These are phyloP conservation scores for Naumovozyma baii DNA, from an alignment of 805 yeast genomes.

Conservation along the genomic window DNA sequence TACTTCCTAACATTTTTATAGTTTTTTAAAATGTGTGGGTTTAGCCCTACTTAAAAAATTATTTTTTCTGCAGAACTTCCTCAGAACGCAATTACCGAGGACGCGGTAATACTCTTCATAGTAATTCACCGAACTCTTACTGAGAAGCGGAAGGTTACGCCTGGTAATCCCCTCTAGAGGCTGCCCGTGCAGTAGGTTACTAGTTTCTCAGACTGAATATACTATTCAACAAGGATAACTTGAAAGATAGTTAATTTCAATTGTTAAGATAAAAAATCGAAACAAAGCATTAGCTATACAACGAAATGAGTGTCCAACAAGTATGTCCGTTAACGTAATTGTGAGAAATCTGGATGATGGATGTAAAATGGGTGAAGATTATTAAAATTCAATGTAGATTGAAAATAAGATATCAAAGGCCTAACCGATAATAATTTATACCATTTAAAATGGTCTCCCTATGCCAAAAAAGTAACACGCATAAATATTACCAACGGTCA, in stretches of 20 bases:
- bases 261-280: background rate
- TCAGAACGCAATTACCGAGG: too few species aligned
- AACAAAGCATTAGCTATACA: constrained; percentile 11
- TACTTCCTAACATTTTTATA: too few species aligned
- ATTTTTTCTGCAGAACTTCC: too few species aligned
- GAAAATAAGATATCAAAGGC: too few species aligned
- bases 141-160: background rate
- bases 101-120: too few species aligned
- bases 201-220: background rate
- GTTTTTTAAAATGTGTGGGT: too few species aligned
- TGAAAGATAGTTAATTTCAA: background rate
- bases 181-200: background rate
- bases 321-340: constrained; percentile 16
- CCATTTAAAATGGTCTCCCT: too few species aligned
- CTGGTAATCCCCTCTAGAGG: background rate
- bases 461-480: too few species aligned
- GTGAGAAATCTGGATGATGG: background rate
- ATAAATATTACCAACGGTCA: too few species aligned
- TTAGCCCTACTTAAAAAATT: too few species aligned
- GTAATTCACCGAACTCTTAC: too few species aligned
- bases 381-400: background rate
- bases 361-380: background rate
- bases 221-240: background rate
- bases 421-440: background rate
- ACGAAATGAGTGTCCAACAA: constrained; percentile 31